Evolutionary conservation across 306 rosid species (phyloP), one percentile per base, ranked within the genome.

Genomic region (Acacia crassicarpa): DNA sequence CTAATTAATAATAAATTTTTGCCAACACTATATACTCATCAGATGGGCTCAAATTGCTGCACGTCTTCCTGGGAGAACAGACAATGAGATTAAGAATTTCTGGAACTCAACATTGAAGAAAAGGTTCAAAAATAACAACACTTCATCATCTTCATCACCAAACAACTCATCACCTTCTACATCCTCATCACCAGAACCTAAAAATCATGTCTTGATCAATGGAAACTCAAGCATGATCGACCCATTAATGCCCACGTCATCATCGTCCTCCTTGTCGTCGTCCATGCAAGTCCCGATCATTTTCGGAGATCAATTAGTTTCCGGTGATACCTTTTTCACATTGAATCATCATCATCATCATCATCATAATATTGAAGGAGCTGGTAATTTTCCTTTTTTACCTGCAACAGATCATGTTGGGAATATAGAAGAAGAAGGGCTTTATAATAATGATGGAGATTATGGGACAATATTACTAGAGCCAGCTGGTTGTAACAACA

Each of bases 41-140:
- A 95, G 98, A 84, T 95, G 98, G 98, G 93, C 98, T 79, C 98
- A 95, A 48, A 95, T 95, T 46, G 98, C 98, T 0, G 94, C 97
- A 44, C 97, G 95, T 79, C 95, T 94, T 23, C 98, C 98, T 0
- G 98, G 98, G 79, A 90, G 98, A 30, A 94, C 98, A 0, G 98
- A 95, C 87, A 95, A 95, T n/a, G 98, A 95, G 80, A 95, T 95
- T 8, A 95, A 95, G 88, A 94, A 95, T 51, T 93, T 93, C 33
- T 94, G 98, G 98, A 94, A 94, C 73, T 94, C 98, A 0, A 89
- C 98, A 0, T 25, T 94, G 70, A 95, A 95, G 81, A 95, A 90
- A 79, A 91, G 90, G 79, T 35, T 93, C 77, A 93, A 93, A 83
- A 79, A 27, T 11, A 86, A 51, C 22, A 87, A 45, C 22, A 82